Conservation (phyloP, 208 protist genomes). For the Wallacemonas rigidus region DNA sequence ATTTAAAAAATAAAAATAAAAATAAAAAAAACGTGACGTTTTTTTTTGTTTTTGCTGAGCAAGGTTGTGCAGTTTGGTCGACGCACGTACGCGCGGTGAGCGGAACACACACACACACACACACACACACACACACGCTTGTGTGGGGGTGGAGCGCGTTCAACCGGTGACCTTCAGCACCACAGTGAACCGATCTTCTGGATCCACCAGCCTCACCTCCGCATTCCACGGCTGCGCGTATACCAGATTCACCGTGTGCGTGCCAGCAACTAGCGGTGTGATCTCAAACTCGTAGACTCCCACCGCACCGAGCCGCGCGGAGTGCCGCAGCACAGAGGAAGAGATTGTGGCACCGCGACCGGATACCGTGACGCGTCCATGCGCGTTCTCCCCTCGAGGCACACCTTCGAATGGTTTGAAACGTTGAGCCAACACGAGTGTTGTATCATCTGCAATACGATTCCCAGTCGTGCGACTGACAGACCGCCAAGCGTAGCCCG, state of each 20-base stretch:
- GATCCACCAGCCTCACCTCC: neutral
- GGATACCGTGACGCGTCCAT: neutral
- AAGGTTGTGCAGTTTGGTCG: no score
- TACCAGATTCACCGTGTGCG: conserved; percentile 5
- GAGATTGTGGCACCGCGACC: neutral
- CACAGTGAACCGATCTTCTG: neutral
- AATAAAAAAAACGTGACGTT: neutral
- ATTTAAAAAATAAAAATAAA: conserved; percentile 3
- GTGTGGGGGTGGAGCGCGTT: neutral
- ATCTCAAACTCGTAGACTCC: conserved; percentile 1
- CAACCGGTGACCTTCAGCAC: neutral
- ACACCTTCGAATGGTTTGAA: neutral
- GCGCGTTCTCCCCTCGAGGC: neutral
- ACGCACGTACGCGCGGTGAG: no score
- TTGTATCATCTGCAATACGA: neutral
- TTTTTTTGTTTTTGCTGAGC: no score
- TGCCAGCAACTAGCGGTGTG: neutral
- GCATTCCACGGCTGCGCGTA: conserved; percentile 2
- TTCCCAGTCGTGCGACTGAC: neutral
- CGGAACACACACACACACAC: neutral
- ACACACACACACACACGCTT: neutral
- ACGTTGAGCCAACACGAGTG: neutral
- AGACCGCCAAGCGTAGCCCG: conserved; percentile 20
- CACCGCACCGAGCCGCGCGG: neutral
- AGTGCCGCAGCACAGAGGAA: neutral